Conservation (phyloP, 2,329 filamentous ascomycete species). For the Aspergillus udagawae region DNA sequence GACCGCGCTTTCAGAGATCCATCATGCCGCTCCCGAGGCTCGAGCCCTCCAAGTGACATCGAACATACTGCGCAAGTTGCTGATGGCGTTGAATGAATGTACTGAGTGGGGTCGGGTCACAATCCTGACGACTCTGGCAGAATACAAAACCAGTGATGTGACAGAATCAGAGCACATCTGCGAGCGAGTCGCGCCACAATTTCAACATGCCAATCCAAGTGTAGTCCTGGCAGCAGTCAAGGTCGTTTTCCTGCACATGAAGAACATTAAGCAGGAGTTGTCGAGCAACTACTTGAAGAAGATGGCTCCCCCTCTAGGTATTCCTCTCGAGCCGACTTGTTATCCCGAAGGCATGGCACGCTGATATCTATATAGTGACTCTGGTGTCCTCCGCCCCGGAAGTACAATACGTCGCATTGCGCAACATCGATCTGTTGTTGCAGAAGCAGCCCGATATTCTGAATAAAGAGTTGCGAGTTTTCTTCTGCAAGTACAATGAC, state of each 20-base stretch:
- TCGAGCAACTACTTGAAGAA: constrained; percentile 89
- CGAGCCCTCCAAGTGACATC: constrained; percentile 79
- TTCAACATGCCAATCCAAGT: constrained; percentile 96
- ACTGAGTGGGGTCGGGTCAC: constrained; percentile 98
- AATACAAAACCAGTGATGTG: constrained; percentile 79
- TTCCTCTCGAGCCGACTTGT: constrained; percentile 5
- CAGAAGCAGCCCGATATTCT: constrained; percentile 96
- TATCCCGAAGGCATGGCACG: neutral
- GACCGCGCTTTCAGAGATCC: constrained; percentile 86
- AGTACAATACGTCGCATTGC: constrained; percentile 93
- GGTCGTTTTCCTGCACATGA: constrained; percentile 96
- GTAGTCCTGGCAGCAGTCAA: constrained; percentile 98
- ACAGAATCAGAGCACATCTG: constrained; percentile 99
- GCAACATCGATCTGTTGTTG: constrained; percentile 92
- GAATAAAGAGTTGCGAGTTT: constrained; percentile 94
- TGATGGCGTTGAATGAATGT: constrained; percentile 95
- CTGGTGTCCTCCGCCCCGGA: constrained; percentile 92
- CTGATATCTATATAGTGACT: constrained; percentile 62
- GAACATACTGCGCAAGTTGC: constrained; percentile 83
- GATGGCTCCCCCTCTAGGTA: constrained; percentile 93
- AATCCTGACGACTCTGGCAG: constrained; percentile 81
- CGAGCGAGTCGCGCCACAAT: constrained; percentile 91
- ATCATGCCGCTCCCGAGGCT: constrained; percentile 85
- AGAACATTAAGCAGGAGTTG: constrained; percentile 70
- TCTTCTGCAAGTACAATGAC: constrained; percentile 99